phyloP scores from a whole-genome alignment of 2,329 filamentous ascomycete species.

The Pseudocercospora fijiensis region DNA sequence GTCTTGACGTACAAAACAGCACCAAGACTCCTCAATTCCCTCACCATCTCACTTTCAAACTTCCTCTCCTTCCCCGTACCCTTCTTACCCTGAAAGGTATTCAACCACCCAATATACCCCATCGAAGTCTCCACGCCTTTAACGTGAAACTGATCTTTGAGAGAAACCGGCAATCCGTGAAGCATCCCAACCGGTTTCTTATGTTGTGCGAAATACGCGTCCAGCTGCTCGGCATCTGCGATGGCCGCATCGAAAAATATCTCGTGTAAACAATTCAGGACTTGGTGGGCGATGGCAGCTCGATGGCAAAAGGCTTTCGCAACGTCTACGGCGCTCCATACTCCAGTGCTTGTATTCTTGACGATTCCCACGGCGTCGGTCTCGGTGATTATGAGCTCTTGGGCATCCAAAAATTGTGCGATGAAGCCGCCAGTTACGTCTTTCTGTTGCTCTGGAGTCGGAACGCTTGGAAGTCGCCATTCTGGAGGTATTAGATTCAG shows the following conservation, averaged over 20 bases:
- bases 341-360: slow-evolving; percentile 53
- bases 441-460: slow-evolving; percentile 52
- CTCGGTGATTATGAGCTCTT: slow-evolving; percentile 62
- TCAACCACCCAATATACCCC: slow-evolving; percentile 67
- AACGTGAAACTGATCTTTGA: slow-evolving; percentile 54
- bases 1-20: slow-evolving; percentile 59
- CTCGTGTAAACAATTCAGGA: slow-evolving; percentile 48
- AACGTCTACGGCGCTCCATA: slow-evolving; percentile 58
- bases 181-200: slow-evolving; percentile 46
- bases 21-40: slow-evolving; percentile 53
- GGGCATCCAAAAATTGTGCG: slow-evolving; percentile 53
- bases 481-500: slow-evolving; percentile 56
- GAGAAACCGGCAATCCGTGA: slow-evolving; percentile 50
- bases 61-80: slow-evolving; percentile 51
- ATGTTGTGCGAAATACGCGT: slow-evolving; percentile 42
- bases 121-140: slow-evolving; percentile 51
- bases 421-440: slow-evolving; percentile 59
- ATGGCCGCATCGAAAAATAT: slow-evolving; percentile 51
- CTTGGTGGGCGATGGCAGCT: slow-evolving; percentile 54
- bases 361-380: slow-evolving; percentile 59
- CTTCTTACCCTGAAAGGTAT: slow-evolving; percentile 57
- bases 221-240: slow-evolving; percentile 43
- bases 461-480: slow-evolving; percentile 55
- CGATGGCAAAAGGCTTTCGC: slow-evolving; percentile 58
- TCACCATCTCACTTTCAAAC: slow-evolving; percentile 60